These are phyloP conservation scores for Linaria vulgaris DNA, from an alignment of 257 asterid species.

Conservation along the genomic window DNA sequence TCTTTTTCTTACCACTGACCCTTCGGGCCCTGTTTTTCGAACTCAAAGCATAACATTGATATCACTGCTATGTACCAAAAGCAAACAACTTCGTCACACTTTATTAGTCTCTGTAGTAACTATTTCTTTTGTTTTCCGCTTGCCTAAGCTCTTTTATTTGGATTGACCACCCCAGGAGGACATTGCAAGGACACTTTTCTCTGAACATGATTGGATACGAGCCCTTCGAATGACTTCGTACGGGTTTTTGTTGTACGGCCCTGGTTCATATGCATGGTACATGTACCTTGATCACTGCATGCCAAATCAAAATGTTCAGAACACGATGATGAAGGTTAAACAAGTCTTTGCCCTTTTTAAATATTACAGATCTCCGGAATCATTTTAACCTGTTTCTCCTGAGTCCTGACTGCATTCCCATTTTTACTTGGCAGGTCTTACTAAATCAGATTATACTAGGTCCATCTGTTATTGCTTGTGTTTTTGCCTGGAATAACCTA, in stretches of 20 bases:
- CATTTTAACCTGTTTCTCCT: conserved; percentile 5
- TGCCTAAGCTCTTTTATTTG: conserved; percentile 8
- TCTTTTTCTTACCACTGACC: too few relatives aligned
- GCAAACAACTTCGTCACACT: background rate
- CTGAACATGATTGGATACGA: conserved; percentile 79
- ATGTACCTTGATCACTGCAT: conserved; percentile 67
- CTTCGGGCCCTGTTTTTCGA: too few relatives aligned
- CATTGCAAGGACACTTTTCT: conserved; percentile 37
- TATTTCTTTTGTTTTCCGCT: background rate
- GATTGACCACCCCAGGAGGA: conserved; percentile 41
- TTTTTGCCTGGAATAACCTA: conserved; percentile 91
- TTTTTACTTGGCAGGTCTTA: conserved; percentile 51
- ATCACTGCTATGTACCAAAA: too few relatives aligned
- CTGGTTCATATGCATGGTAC: conserved; percentile 94
- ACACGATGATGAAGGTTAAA: conserved; percentile 58
- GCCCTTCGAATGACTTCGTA: conserved; percentile 84
- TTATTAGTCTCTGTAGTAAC: background rate
- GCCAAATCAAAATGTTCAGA: conserved; percentile 71
- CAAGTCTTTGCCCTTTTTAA: conserved; percentile 4
- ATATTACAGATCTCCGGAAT: background rate
- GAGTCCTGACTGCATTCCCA: background rate
- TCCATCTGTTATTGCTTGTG: conserved; percentile 74
- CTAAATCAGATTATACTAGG: conserved; percentile 81
- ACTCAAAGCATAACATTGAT: too few relatives aligned
- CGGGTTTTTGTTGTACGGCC: conserved; percentile 84